Evolutionary conservation across 768 basidiomycete genomes (phyloP).

Genomic region (Clathrus columnatus): DNA sequence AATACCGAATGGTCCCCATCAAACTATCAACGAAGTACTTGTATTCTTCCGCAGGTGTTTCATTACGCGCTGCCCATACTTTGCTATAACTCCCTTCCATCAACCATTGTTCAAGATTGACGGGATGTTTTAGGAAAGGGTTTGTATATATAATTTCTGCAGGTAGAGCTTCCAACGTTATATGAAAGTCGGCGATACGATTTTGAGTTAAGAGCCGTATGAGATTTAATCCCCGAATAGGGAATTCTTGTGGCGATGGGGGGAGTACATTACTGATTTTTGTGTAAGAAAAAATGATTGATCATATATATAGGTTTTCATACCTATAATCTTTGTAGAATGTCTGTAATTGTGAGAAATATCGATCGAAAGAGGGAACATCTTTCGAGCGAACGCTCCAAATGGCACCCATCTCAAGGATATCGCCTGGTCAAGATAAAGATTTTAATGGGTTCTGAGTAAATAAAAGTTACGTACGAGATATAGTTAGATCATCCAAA

Average conservation of each 20-base stretch:
- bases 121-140: conserved; percentile 73
- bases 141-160: conserved; percentile 36
- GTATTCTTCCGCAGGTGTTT: conserved; percentile 91
- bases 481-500: conserved; percentile 57
- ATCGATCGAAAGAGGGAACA: conserved; percentile 89
- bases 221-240: conserved; percentile 88
- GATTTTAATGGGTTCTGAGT: neutral
- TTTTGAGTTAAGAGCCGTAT: conserved; percentile 92
- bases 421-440: conserved; percentile 55
- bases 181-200: conserved; percentile 96
- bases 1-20: conserved; percentile 88
- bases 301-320: conserved; percentile 7
- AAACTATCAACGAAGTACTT: conserved; percentile 88
- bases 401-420: conserved; percentile 92
- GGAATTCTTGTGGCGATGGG: conserved; percentile 76
- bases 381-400: conserved; percentile 85
- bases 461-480: conserved; percentile 45
- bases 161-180: conserved; percentile 84
- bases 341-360: conserved; percentile 83
- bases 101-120: conserved; percentile 90
- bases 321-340: conserved; percentile 85
- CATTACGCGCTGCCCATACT: conserved; percentile 91
- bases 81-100: conserved; percentile 99
- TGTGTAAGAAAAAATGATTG: conserved; percentile 7
- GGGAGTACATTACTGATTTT: conserved; percentile 56